Percentiles rank a stretch among this genome's conserved stretches.
Conservation (phyloP, 176 grass and related monocot species). For the Hordeum marinum region DNA sequence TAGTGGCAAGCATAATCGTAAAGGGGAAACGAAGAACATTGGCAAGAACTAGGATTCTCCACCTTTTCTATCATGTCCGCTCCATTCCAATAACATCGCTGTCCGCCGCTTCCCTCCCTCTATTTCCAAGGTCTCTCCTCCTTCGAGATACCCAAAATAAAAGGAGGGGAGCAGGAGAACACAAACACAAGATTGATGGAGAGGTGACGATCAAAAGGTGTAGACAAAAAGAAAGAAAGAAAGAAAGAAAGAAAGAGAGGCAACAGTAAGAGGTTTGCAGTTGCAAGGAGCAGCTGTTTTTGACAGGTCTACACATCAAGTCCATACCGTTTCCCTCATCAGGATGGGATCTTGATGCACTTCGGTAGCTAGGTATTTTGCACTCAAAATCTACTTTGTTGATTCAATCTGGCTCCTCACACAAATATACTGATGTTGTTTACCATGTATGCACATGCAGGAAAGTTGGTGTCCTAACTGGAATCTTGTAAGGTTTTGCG, state of each 20-base stretch:
- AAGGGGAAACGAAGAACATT: not conserved
- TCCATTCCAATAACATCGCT: conserved; percentile 30
- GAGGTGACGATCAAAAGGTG: conserved; percentile 1
- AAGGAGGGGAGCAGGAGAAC: conserved; percentile 11
- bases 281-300: not conserved
- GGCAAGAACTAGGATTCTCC: conserved; percentile 20
- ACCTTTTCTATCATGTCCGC: conserved; percentile 18
- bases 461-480: not conserved
- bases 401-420: not conserved
- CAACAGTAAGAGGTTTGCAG: not conserved
- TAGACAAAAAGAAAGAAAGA: not conserved
- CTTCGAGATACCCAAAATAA: conserved; percentile 14
- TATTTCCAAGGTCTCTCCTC: conserved; percentile 22
- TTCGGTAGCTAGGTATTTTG: conserved; percentile 18
- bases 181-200: conserved; percentile 18
- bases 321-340: not conserved
- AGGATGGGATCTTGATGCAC: conserved; percentile 28
- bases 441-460: conserved; percentile 2
- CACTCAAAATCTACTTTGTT: not conserved
- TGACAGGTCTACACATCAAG: not conserved
- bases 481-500: conserved; percentile 9
- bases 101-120: not conserved
- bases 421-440: not conserved
- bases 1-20: not conserved
- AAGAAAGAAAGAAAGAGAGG: not conserved